Percentiles rank a stretch among this genome's conserved stretches.
phyloP scores from a whole-genome alignment of 768 basidiomycete species.

The Vararia minispora region DNA sequence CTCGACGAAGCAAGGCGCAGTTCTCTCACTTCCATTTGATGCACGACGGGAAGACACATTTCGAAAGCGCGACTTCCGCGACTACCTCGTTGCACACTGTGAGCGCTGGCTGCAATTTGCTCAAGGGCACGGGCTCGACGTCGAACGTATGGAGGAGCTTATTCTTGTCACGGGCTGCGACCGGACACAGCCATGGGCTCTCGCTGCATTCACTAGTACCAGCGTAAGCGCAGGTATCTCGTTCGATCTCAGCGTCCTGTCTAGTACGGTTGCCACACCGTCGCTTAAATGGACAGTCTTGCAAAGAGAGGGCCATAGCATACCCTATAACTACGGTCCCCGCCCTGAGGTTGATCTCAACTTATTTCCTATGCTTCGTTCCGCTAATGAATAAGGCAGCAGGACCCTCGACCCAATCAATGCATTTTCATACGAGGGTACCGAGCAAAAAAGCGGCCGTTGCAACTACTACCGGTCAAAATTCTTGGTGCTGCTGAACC shows the following conservation, averaged over 20 bases:
- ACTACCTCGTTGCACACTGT: conserved; percentile 10
- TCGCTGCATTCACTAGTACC: conserved; percentile 9
- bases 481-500: conserved; percentile 2
- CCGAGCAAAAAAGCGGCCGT: conserved; percentile 9
- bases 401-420: background rate
- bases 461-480: conserved; percentile 4
- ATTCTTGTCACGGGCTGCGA: conserved; percentile 14
- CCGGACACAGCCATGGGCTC: conserved; percentile 10
- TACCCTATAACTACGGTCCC: background rate
- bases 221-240: conserved; percentile 3
- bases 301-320: conserved; percentile 3
- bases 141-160: conserved; percentile 10
- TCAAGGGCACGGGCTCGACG: background rate
- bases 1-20: conserved; percentile 5
- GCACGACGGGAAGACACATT: conserved; percentile 3
- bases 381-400: background rate
- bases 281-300: conserved; percentile 3
- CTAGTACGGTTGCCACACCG: background rate
- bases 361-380: background rate
- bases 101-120: conserved; percentile 10
- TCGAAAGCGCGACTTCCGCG: conserved; percentile 8
- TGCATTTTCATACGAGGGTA: conserved; percentile 12
- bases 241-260: background rate
- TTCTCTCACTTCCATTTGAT: conserved; percentile 7
- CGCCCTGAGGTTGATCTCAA: background rate